Percentiles rank a stretch among this genome's conserved stretches.
Conservation (phyloP, 2,329 filamentous ascomycete species). For the Didymella pinodella region DNA sequence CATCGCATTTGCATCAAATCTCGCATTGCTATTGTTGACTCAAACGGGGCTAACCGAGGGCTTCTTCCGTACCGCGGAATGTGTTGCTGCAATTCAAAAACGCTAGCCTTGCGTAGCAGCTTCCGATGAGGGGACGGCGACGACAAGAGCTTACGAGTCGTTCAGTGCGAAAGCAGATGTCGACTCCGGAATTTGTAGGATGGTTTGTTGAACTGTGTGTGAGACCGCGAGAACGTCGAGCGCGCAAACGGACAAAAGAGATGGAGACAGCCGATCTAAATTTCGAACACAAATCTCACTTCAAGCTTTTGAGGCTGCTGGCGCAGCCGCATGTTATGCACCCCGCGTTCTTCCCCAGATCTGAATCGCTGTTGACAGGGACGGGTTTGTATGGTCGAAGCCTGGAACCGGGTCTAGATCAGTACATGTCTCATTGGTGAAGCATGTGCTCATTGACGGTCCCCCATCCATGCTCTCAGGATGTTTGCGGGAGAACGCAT, state of each 20-base stretch:
- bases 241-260: background rate
- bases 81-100: background rate
- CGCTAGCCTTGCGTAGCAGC: slow-evolving; percentile 8
- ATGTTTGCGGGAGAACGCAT: slow-evolving; percentile 3
- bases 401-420: slow-evolving; percentile 3
- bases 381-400: slow-evolving; percentile 9
- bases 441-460: background rate
- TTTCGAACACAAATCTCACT: background rate
- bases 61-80: slow-evolving; percentile 1
- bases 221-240: background rate
- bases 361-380: background rate
- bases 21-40: background rate
- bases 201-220: background rate
- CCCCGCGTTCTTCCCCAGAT: slow-evolving; percentile 18
- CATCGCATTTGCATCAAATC: background rate
- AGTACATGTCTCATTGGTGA: slow-evolving; percentile 7
- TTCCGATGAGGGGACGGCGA: slow-evolving; percentile 6
- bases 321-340: slow-evolving; percentile 6
- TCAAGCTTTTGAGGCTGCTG: slow-evolving; percentile 13
- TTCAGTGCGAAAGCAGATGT: background rate
- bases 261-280: background rate
- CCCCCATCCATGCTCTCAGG: slow-evolving; percentile 10
- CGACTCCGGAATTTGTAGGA: background rate
- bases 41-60: background rate
- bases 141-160: background rate